Evolutionary conservation across 768 basidiomycete genomes (phyloP).

Genomic region (Hysterangium stoloniferum): DNA sequence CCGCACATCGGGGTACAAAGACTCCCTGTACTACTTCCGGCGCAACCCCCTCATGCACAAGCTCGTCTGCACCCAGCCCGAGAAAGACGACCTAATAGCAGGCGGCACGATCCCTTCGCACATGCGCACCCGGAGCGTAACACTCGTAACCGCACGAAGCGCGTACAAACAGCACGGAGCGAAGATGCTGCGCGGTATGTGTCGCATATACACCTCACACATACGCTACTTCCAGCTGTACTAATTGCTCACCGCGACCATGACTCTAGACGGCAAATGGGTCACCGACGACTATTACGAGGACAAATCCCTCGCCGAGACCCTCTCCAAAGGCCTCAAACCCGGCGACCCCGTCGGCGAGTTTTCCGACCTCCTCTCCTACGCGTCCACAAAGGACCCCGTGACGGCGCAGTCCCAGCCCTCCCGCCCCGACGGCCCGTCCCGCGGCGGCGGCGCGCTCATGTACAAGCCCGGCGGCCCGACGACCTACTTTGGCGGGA

Average conservation of each 20-base stretch:
- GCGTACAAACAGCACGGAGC: conserved; percentile 92
- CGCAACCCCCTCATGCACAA: conserved; percentile 87
- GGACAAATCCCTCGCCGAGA: conserved; percentile 68
- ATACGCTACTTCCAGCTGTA: background rate
- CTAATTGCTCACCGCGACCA: background rate
- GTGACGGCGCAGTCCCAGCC: conserved; percentile 12
- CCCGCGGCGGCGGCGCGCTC: conserved; percentile 46
- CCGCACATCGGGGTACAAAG: conserved; percentile 89
- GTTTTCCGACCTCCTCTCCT: conserved; percentile 63
- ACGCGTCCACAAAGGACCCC: conserved; percentile 30
- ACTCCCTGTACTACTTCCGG: conserved; percentile 97
- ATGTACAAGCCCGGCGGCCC: conserved; percentile 89
- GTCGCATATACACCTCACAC: background rate
- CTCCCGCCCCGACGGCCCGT: conserved; percentile 11
- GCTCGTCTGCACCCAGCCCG: conserved; percentile 78
- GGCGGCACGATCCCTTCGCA: conserved; percentile 84
- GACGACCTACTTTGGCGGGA: conserved; percentile 83
- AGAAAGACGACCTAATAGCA: conserved; percentile 89
- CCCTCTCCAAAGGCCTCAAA: conserved; percentile 72
- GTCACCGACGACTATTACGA: conserved; percentile 96
- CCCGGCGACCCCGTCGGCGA: conserved; percentile 80
- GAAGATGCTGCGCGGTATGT: conserved; percentile 78
- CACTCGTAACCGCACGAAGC: conserved; percentile 86
- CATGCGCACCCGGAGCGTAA: conserved; percentile 85
- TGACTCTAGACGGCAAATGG: conserved; percentile 84